Conservation (phyloP, 2,329 filamentous ascomycete species). For the Alternaria dauci region DNA sequence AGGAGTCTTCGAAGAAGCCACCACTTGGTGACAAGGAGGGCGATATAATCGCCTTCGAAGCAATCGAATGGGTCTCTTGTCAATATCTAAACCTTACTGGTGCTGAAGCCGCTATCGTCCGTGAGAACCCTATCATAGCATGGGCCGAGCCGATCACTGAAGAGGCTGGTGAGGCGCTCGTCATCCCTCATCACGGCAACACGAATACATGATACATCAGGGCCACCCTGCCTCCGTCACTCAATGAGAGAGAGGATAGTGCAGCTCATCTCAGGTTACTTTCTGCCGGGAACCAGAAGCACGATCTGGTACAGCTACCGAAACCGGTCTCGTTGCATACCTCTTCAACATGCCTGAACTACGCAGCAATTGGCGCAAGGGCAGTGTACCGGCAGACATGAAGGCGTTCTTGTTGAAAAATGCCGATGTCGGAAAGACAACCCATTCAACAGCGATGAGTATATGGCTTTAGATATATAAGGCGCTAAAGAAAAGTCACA, state of each 20-base stretch:
- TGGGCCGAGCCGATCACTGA: not conserved
- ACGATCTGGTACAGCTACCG: not conserved
- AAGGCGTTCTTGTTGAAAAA: too few species aligned
- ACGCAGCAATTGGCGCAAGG: not conserved
- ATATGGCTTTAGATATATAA: too few species aligned
- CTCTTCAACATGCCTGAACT: not conserved
- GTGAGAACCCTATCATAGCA: not conserved
- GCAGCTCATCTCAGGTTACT: not conserved
- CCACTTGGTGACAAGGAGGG: not conserved
- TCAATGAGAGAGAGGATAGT: constrained; percentile 1
- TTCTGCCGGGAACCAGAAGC: not conserved
- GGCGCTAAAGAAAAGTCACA: too few species aligned
- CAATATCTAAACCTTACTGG: not conserved
- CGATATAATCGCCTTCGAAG: not conserved
- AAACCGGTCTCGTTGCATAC: not conserved
- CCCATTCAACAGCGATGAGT: too few species aligned
- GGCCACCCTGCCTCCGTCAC: not conserved
- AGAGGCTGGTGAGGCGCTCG: not conserved
- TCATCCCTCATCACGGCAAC: not conserved
- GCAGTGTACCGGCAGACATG: not conserved
- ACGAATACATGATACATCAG: not conserved
- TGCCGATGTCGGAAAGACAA: too few species aligned
- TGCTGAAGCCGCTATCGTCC: not conserved
- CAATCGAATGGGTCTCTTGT: not conserved
- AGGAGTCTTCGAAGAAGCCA: not conserved